Base-by-base conservation (phyloP, 139 green algal species). In the Chlamydomonas eustigma region DNA sequence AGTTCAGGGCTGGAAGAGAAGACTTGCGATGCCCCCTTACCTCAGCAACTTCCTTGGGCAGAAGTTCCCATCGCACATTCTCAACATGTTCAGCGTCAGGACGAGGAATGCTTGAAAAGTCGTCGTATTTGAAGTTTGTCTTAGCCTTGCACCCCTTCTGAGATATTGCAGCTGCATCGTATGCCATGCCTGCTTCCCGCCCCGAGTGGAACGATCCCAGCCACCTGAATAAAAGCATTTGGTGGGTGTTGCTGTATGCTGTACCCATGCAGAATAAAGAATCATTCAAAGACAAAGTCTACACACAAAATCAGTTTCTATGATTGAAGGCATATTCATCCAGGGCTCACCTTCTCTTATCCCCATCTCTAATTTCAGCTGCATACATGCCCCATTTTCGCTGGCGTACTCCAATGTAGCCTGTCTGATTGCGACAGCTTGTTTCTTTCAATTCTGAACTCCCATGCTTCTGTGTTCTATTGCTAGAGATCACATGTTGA, bases 361-460 rank as follows among this genome's bases (percentile, higher is more conserved):
- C 75, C 5, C 86, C 84, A 81, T 95, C 91, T 0, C 91, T 83
- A 71, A 95, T 95, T 65, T 95, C 91, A 1, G 91, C 91, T 18
- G 90, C 91, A 80, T 85, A 95, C 71, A 91, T 93, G 63, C 89
- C 89, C 91, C 91, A 95, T 34, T 90, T 90, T 30, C 91, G 77
- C 85, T 86, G 77, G 1, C 90, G 82, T 39, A 94, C 90, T 2
- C 90, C 90, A 35, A 88, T 79, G 73, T 81, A 93, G 64, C 90
- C 90, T 36, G 90, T 92, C 73, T 92, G 88, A 71, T 89, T 89
- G 2, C 33, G 24, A 51, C 73, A 66, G 22, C 52, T 28, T 33
- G 6, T 31, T 6, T 68, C 52, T 31, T 68, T 68, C 44, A 58
- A 28, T 68, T 22, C 18, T 68, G 52, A 58, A 28, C 44, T 58